Evolutionary conservation across 2,329 filamentous ascomycete genomes (phyloP).

Genomic region (Dactylellina drechsleri): DNA sequence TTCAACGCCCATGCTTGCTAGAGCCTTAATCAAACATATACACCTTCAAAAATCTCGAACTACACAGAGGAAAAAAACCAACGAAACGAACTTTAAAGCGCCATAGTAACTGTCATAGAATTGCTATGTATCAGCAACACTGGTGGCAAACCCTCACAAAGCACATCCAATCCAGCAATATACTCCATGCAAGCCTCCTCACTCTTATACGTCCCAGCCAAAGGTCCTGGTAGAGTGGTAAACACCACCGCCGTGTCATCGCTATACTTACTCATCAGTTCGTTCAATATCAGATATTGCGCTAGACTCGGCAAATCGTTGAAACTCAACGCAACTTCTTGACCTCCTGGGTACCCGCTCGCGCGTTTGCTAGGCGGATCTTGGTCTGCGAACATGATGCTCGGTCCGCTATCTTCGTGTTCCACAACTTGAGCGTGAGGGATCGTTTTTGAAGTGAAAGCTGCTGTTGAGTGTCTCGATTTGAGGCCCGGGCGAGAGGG

Average conservation of each 20-base stretch:
- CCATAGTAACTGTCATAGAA: constrained; percentile 87
- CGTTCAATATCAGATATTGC: constrained; percentile 86
- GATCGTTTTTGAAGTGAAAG: constrained; percentile 78
- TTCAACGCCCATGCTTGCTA: too few relatives aligned
- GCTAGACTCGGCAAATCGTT: constrained; percentile 86
- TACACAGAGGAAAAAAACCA: too few relatives aligned
- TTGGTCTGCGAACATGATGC: constrained; percentile 77
- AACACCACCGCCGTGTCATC: constrained; percentile 79
- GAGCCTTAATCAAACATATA: too few relatives aligned
- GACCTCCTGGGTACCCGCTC: constrained; percentile 68
- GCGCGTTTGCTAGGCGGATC: constrained; percentile 61
- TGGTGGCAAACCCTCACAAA: constrained; percentile 80
- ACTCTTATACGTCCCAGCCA: constrained; percentile 77
- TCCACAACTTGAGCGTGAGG: constrained; percentile 74
- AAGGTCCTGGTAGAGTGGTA: constrained; percentile 82
- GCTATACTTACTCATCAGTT: constrained; percentile 77
- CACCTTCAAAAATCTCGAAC: too few relatives aligned
- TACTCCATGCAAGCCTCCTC: constrained; percentile 78
- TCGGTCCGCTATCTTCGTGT: constrained; percentile 73
- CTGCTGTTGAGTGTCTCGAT: constrained; percentile 58
- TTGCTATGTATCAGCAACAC: constrained; percentile 84
- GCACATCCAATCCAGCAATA: constrained; percentile 66
- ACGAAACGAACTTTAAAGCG: constrained; percentile 64
- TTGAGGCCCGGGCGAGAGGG: constrained; percentile 42
- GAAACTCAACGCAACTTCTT: constrained; percentile 77